A percentile compares a stretch with the other conserved stretches of the same genome.
Evolutionary conservation across 768 basidiomycete species (phyloP).

Genomic region (Dioszegia hungarica): DNA sequence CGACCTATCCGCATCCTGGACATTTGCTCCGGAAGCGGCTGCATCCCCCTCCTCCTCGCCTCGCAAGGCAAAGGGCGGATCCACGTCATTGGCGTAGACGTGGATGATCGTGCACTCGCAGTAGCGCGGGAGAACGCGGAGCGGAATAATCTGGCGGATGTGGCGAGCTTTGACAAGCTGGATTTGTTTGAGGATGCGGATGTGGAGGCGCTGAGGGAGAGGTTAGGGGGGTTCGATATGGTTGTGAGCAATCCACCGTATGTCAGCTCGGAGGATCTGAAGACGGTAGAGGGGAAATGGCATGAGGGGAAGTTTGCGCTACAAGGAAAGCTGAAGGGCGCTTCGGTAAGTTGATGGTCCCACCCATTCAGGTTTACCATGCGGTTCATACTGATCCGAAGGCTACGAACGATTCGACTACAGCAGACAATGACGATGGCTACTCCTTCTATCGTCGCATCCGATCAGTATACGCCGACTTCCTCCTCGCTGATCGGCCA

Average conservation of each 20-base stretch:
- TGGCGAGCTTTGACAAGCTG: constrained; percentile 3
- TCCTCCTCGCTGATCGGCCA: constrained; percentile 4
- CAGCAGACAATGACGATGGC: constrained; percentile 3
- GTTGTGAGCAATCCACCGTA: constrained; percentile 3
- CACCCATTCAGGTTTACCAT: neutral
- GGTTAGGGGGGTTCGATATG: constrained; percentile 5
- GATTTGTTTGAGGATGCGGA: constrained; percentile 3
- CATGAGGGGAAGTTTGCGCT: constrained; percentile 4
- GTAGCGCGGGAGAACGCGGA: constrained; percentile 1
- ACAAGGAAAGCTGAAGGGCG: constrained; percentile 4
- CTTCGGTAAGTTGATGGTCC: neutral
- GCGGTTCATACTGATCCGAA: neutral
- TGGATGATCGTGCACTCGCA: neutral
- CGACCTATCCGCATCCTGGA: neutral
- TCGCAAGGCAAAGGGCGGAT: neutral
- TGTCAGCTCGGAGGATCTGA: constrained; percentile 6
- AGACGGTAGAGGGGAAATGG: constrained; percentile 3
- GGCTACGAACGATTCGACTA: neutral
- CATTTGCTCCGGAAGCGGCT: neutral
- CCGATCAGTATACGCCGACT: neutral
- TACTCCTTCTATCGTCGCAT: constrained; percentile 16
- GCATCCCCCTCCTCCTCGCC: constrained; percentile 4
- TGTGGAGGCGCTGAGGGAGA: neutral
- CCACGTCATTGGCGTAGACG: neutral
- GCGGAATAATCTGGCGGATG: neutral